These are phyloP conservation scores for Fusarium albidum DNA, from an alignment of 2,329 filamentous ascomycete genomes.

Conservation along the genomic window DNA sequence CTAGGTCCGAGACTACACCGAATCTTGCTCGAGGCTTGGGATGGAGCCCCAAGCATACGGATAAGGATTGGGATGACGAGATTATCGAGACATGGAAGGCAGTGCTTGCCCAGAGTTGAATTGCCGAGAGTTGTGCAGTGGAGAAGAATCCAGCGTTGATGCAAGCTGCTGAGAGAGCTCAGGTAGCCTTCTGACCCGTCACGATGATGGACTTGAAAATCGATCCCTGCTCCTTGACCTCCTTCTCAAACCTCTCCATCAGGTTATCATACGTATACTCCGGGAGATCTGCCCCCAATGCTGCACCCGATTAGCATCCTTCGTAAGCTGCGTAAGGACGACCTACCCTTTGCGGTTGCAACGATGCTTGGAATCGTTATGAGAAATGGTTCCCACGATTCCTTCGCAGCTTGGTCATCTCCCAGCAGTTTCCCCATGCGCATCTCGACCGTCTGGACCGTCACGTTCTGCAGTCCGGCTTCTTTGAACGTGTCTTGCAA, in stretches of 20 bases:
- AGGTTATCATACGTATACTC: conserved; percentile 1
- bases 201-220: conserved; percentile 9
- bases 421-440: conserved; percentile 14
- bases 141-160: too few relatives aligned
- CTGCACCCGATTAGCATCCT: background rate
- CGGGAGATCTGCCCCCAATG: background rate
- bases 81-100: too few relatives aligned
- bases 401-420: background rate
- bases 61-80: too few relatives aligned
- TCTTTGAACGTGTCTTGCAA: background rate
- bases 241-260: conserved; percentile 16
- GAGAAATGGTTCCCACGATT: conserved; percentile 9
- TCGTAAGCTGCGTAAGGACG: fast-evolving
- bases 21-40: too few relatives aligned
- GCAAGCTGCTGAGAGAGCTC: too few relatives aligned
- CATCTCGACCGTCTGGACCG: background rate
- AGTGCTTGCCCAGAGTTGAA: too few relatives aligned
- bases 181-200: conserved; percentile 5
- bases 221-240: conserved; percentile 6
- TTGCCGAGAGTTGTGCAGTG: too few relatives aligned
- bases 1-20: too few relatives aligned
- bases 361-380: conserved; percentile 13
- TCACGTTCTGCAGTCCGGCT: background rate
- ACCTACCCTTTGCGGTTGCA: conserved; percentile 9
- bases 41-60: too few relatives aligned